Conservation (phyloP, 106 monocot genomes). For the Platanthera guangdongensis region DNA sequence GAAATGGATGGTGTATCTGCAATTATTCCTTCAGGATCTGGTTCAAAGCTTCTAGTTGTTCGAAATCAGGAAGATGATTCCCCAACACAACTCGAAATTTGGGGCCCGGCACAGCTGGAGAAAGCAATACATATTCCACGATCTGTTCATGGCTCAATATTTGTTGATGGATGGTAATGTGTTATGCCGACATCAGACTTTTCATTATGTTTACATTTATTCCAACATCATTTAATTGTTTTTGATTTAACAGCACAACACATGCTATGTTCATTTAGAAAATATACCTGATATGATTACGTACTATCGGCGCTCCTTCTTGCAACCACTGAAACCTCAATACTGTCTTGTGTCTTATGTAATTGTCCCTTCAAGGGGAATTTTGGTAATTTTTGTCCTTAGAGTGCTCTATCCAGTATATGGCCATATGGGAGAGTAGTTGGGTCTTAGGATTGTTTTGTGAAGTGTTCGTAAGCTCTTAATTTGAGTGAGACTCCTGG, state of each 20-base stretch:
- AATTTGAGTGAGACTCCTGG: too few relatives aligned
- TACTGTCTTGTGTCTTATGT: too few relatives aligned
- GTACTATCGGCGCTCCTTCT: too few relatives aligned
- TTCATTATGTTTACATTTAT: neutral
- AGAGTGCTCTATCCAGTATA: too few relatives aligned
- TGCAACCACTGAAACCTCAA: too few relatives aligned
- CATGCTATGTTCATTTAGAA: neutral
- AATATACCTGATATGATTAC: too few relatives aligned
- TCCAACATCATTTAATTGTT: neutral
- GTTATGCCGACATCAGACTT: neutral
- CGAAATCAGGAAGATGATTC: constrained; percentile 66
- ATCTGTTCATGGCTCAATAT: constrained; percentile 74
- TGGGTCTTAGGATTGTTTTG: too few relatives aligned
- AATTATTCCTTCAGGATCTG: constrained; percentile 84
- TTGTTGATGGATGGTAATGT: constrained; percentile 78
- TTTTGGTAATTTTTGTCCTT: too few relatives aligned
- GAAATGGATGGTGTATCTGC: constrained; percentile 72
- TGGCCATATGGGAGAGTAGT: too few relatives aligned
- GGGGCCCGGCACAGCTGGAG: constrained; percentile 51
- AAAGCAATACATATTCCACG: constrained; percentile 75
- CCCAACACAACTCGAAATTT: constrained; percentile 74
- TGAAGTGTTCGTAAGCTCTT: too few relatives aligned
- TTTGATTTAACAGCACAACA: neutral
- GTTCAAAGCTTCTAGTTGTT: constrained; percentile 73
- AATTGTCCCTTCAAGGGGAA: too few relatives aligned